Evolutionary conservation across 1,284 basidiomycete species (phyloP).

Genomic region (Trametes sp.): DNA sequence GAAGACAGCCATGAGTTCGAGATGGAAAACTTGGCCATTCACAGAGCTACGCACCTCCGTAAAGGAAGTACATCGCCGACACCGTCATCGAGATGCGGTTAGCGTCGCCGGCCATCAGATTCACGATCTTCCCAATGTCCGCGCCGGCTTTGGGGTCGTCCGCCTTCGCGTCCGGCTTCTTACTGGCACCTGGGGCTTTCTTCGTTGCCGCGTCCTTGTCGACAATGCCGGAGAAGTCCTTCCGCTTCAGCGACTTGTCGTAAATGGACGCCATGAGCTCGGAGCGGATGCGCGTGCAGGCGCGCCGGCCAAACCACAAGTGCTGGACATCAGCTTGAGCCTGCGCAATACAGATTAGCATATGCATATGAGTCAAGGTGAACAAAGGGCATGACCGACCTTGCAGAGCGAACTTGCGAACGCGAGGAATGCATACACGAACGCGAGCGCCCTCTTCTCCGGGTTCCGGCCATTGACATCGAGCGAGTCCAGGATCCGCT

Average conservation of each 20-base stretch:
- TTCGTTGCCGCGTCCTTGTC: conserved; percentile 51
- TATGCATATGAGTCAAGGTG: background rate
- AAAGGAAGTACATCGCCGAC: conserved; percentile 67
- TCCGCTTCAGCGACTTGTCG: conserved; percentile 87
- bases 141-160: conserved; percentile 74
- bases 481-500: conserved; percentile 60
- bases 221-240: conserved; percentile 84
- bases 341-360: conserved; percentile 23
- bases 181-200: conserved; percentile 40
- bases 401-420: conserved; percentile 67
- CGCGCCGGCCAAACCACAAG: conserved; percentile 81
- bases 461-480: conserved; percentile 42
- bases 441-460: conserved; percentile 64
- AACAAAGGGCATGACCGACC: conserved; percentile 34
- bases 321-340: conserved; percentile 79
- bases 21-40: background rate
- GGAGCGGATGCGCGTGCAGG: conserved; percentile 69
- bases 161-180: conserved; percentile 46
- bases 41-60: conserved; percentile 54
- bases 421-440: conserved; percentile 75
- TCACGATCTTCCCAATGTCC: conserved; percentile 81
- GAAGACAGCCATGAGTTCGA: background rate
- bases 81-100: conserved; percentile 61
- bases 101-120: conserved; percentile 78
- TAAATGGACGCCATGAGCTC: conserved; percentile 88